phyloP scores from a whole-genome alignment of 345 rosid species.

The Raphanus raphanistrum region DNA sequence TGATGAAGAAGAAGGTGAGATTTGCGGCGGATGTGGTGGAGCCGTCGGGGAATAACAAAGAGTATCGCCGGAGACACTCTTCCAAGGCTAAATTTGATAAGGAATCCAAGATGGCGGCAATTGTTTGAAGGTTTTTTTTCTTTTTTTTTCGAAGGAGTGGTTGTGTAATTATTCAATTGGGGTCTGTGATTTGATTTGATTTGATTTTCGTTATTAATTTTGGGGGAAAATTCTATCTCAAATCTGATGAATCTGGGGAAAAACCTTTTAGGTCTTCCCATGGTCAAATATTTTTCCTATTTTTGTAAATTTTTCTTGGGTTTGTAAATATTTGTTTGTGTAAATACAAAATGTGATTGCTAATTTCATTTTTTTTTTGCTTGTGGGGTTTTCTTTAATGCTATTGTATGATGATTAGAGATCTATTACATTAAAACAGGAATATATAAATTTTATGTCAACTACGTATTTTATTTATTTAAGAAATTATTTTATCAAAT shows the following conservation, averaged over 20 bases:
- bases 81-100: conserved; percentile 26
- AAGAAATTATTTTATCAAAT: no score
- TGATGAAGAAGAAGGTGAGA: conserved; percentile 64
- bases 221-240: not conserved
- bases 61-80: conserved; percentile 52
- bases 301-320: not conserved
- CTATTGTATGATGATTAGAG: not conserved
- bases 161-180: conserved; percentile 22
- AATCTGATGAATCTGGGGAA: conserved; percentile 30
- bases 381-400: not conserved
- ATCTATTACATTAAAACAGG: no score
- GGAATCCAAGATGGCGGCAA: conserved; percentile 32
- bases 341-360: not conserved
- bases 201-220: conserved; percentile 12
- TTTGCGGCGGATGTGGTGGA: conserved; percentile 82
- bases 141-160: not conserved
- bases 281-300: not conserved
- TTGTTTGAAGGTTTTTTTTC: not conserved
- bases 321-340: conserved; percentile 27
- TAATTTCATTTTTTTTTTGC: not conserved
- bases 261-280: conserved; percentile 12
- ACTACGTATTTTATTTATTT: no score
- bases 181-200: conserved; percentile 17
- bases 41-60: conserved; percentile 63
- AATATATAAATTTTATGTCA: no score